phyloP scores from a whole-genome alignment of 768 basidiomycete genomes.

The Candolleomyces efflorescens region DNA sequence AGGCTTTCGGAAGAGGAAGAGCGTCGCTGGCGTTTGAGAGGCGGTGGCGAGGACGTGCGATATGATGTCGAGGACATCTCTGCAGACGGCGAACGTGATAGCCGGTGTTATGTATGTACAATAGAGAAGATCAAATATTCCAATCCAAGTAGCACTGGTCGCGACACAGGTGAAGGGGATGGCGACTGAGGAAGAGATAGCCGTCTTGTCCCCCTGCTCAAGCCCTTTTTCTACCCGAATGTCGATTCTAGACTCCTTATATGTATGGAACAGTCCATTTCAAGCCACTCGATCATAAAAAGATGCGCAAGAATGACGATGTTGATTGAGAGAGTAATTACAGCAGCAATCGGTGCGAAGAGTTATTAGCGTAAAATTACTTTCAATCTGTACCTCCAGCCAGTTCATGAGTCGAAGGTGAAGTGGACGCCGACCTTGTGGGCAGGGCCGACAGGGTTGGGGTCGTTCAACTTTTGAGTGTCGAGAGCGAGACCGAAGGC shows the following conservation, averaged over 20 bases:
- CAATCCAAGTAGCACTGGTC: not conserved
- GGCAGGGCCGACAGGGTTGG: constrained; percentile 54
- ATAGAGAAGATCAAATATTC: not conserved
- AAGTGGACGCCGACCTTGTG: constrained; percentile 85
- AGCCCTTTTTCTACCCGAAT: too few species aligned
- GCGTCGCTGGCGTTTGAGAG: constrained; percentile 16
- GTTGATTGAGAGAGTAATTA: not conserved
- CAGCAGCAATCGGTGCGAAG: constrained; percentile 2
- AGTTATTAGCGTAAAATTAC: constrained; percentile 25
- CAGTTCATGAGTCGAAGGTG: constrained; percentile 64
- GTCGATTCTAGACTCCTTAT: too few species aligned
- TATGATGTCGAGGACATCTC: not conserved
- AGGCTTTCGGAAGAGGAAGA: not conserved
- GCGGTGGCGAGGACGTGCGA: constrained; percentile 19
- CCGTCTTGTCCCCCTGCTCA: too few species aligned
- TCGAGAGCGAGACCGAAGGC: constrained; percentile 94
- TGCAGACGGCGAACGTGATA: not conserved
- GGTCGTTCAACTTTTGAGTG: constrained; percentile 85
- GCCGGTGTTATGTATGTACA: not conserved
- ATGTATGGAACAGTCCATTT: too few species aligned
- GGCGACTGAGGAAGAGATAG: too few species aligned
- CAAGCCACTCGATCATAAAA: too few species aligned
- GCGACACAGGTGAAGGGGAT: not conserved
- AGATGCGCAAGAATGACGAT: not conserved
- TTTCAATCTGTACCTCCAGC: constrained; percentile 28